Evolutionary conservation across 2,329 filamentous ascomycete genomes (phyloP), one percentile per base, ranked within the genome.

Genomic region (Claviceps quebecensis): DNA sequence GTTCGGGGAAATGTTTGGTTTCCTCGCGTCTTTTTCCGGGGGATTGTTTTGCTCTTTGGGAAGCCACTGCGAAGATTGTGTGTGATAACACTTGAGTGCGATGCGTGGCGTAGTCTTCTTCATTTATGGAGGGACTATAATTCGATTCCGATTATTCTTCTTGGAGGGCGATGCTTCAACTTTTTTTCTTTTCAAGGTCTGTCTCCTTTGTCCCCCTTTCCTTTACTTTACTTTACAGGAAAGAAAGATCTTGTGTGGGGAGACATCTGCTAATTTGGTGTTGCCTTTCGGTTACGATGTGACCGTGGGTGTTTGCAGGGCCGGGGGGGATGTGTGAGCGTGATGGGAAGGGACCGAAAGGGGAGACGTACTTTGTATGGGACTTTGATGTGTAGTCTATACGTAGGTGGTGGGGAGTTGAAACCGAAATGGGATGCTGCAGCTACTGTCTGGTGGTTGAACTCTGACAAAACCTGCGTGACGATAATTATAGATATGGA

Each of bases 101-200:
- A 58, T 58, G 56, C 55, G 56, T 54, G 56, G 56, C 56, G 54
- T 57, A 52, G 56, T 55, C 17, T 38, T 44, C n/a, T 26, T 22
- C 11, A 13, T 46, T 46, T 16, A 34, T 5, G 23, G 3, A 19
- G 14, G 19, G 49, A 55, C 54, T 56, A 57, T 57, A 52, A 57
- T 58, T 58, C 56, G 56, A 58, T 58, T 58, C 56, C 56, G 56
- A 58, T 58, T 58, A 58, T 53, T 58, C 56, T 58, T 56, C 54
- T 50, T 50, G 47, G 56, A 57, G 56, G 55, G 49, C 53, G 56
- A 45, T 58, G 56, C 56, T 58, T 58, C 56, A 57, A 13, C 22
- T 41, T 52, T 56, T 56, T 58, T 56, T 49, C 22, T n/a, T 38
- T 39, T n/a, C 29, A 7, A 54, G 54, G 56, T 58, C 44, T 50